Evolutionary conservation across 1,284 basidiomycete species (phyloP).

Genomic region (Papiliotrema flavescens): DNA sequence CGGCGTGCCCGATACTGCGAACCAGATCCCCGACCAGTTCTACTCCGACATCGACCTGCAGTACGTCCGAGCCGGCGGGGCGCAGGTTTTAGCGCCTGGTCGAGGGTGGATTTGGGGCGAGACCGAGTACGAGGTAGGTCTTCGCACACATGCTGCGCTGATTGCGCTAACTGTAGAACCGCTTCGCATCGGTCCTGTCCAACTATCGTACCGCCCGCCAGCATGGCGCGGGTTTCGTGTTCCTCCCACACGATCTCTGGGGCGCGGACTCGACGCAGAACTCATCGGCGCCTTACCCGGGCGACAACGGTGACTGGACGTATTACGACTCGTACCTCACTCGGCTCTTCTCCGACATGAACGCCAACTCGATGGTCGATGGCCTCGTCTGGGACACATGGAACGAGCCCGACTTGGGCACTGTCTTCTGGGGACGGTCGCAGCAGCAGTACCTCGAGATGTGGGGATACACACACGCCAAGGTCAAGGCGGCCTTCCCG

Average conservation of each 20-base stretch:
- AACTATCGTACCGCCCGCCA: constrained; percentile 6
- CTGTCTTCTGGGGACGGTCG: constrained; percentile 7
- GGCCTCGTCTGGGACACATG: constrained; percentile 5
- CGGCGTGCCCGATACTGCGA: constrained; percentile 5
- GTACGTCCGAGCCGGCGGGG: constrained; percentile 9
- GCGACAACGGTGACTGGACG: constrained; percentile 11
- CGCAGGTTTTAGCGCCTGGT: constrained; percentile 8
- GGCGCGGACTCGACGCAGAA: constrained; percentile 9
- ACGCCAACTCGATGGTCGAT: constrained; percentile 6
- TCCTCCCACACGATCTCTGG: constrained; percentile 8
- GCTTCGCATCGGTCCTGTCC: constrained; percentile 5
- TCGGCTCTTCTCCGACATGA: constrained; percentile 7
- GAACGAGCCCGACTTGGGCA: constrained; percentile 12
- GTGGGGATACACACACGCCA: constrained; percentile 2
- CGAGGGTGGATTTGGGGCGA: constrained; percentile 7
- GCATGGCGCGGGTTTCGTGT: constrained; percentile 6
- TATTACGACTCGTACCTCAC: constrained; percentile 9
- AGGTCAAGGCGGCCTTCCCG: constrained; percentile 3
- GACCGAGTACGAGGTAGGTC: constrained; percentile 6
- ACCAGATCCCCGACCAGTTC: constrained; percentile 6
- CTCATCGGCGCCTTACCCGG: constrained; percentile 6
- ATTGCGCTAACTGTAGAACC: constrained; percentile 3
- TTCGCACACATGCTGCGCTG: not conserved
- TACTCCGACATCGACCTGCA: constrained; percentile 10
- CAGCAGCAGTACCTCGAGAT: constrained; percentile 12